Percentiles rank a stretch among this genome's conserved stretches.
phyloP scores from a whole-genome alignment of 1,284 basidiomycete species.

The Irpex rosettiformis region DNA sequence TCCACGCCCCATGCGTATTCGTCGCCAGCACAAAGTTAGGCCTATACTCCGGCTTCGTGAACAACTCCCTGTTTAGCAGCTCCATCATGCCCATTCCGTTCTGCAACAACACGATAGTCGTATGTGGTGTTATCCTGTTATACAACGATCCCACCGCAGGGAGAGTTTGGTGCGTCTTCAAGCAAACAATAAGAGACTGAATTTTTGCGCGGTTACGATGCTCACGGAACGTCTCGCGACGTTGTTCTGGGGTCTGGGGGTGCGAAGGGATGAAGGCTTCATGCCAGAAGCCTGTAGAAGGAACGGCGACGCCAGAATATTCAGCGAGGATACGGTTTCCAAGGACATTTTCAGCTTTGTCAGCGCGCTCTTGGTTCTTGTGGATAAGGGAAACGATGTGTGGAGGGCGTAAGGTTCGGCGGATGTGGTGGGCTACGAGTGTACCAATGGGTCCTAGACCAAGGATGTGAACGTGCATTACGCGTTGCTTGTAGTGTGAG shows the following conservation, averaged over 20 bases:
- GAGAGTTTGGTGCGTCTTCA: constrained; percentile 73
- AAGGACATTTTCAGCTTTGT: constrained; percentile 27
- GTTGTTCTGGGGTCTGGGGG: constrained; percentile 18
- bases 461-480: constrained; percentile 72
- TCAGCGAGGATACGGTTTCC: constrained; percentile 40
- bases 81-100: constrained; percentile 94
- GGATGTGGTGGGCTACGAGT: constrained; percentile 77
- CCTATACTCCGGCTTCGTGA: constrained; percentile 67
- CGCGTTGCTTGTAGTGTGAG: neutral
- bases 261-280: constrained; percentile 37
- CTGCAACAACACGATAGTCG: constrained; percentile 87
- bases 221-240: neutral
- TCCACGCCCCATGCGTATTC: constrained; percentile 78
- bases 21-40: constrained; percentile 87
- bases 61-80: constrained; percentile 63
- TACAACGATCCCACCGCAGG: constrained; percentile 57
- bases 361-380: constrained; percentile 38
- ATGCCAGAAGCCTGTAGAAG: constrained; percentile 41
- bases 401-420: constrained; percentile 47
- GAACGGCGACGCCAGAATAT: constrained; percentile 38
- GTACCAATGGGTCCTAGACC: constrained; percentile 82
- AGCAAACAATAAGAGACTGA: constrained; percentile 77
- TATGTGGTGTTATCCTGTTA: constrained; percentile 61
- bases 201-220: constrained; percentile 32
- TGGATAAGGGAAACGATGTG: constrained; percentile 70